These are phyloP conservation scores for Sporobolus alterniflorus DNA, from an alignment of 202 grass and related monocot genomes.

Conservation along the genomic window DNA sequence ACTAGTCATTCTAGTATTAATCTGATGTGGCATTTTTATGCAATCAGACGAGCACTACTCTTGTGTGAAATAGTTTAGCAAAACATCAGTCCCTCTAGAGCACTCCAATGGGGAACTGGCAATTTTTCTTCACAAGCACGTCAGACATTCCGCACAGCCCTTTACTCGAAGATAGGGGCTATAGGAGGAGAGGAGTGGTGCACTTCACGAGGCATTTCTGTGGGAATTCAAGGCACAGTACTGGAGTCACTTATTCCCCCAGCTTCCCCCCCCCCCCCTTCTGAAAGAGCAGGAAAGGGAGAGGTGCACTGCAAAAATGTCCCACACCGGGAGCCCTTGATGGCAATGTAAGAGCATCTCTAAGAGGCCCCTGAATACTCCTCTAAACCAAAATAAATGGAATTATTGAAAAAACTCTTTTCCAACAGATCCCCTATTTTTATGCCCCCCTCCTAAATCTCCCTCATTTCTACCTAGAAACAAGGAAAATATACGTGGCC, in stretches of 20 bases:
- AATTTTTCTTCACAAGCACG: not conserved
- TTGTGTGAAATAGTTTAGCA: not conserved
- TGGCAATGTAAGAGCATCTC: slow-evolving; percentile 19
- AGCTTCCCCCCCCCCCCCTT: not conserved
- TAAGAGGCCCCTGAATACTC: too few species aligned
- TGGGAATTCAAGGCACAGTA: slow-evolving; percentile 40
- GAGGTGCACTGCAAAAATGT: slow-evolving; percentile 31
- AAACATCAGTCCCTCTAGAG: not conserved
- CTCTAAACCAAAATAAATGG: too few species aligned
- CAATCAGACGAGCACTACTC: not conserved
- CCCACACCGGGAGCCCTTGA: slow-evolving; percentile 14
- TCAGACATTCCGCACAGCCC: slow-evolving; percentile 39
- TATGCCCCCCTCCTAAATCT: too few species aligned
- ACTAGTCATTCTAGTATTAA: not conserved
- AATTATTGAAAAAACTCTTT: too few species aligned
- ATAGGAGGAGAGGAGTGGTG: not conserved
- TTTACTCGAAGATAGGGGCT: not conserved
- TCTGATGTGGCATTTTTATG: not conserved
- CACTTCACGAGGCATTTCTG: slow-evolving; percentile 46
- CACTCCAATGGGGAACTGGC: not conserved
- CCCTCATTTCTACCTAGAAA: too few species aligned
- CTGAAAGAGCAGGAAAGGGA: slow-evolving; percentile 31
- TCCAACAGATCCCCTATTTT: too few species aligned
- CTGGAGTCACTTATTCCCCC: slow-evolving; percentile 24
- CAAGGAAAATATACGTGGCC: too few species aligned